Evolutionary conservation across 2,329 filamentous ascomycete species (phyloP), one percentile per base, ranked within the genome.

Genomic region (Fonsecaea pugnacius): DNA sequence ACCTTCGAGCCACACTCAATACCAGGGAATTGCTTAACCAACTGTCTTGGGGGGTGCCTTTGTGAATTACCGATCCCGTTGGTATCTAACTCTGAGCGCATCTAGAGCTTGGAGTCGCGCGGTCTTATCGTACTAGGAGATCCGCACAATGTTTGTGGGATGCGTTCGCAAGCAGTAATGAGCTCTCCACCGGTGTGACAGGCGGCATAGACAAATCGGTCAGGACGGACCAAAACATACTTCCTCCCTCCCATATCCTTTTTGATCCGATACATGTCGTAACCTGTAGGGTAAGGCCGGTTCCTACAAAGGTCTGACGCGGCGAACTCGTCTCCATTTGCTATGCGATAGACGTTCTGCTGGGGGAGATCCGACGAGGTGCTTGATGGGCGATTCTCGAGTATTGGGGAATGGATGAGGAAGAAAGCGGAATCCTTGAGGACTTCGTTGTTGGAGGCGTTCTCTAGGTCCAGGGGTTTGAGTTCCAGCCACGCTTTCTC

Each of bases 131-230:
- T 14, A 24, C 7, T 18, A 14, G 54, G 52, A 33, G 50, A 56
- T 18, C 50, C 40, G 12, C 56, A 40, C 16, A 62, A 33, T 16
- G 59, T 62, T 16, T n/a, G 18, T 18, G 59, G 30, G 35, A 62
- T 62, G 5, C 52, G 51, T 35, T 57, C 38, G 40, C 59, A 62
- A 36, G 59, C 59, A 4, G 1, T 32, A 27, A 59, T 57, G 60
- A 76, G 64, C 35, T 75, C 72, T 9, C 14, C 30, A 2, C 16
- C 63, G 4, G 64, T 70, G 16, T 66, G 58, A 63, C 73, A 76
- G 3, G 70, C 67, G 4, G 74, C 75, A 67, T 73, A 78, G 1
- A 77, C 69, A 50, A 76, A 73, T 3, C 75, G 69, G 58, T 77
- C 75, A 2, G 70, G 68, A 35, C 75, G 67, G 30, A 77, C 56